These are phyloP conservation scores for Lodderomyces theae DNA, from an alignment of 1,139 yeast species.

Conservation along the genomic window DNA sequence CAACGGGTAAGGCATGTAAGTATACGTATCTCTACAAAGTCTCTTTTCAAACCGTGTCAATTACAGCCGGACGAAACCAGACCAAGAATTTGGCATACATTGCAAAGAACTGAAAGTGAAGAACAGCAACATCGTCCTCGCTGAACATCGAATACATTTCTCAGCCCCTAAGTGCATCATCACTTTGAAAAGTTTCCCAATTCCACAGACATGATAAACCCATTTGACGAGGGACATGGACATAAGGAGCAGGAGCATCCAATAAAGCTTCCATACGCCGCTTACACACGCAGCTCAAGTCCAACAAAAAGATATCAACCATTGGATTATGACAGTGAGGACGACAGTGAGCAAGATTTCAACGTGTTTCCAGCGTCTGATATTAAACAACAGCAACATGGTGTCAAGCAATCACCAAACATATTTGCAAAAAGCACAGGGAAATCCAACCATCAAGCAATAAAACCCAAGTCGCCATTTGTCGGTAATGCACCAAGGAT, in stretches of 20 bases:
- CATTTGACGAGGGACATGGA: slow-evolving; percentile 30
- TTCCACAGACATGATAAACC: slow-evolving; percentile 18
- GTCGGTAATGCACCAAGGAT: slow-evolving; percentile 27
- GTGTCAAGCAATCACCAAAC: slow-evolving; percentile 40
- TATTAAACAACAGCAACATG: slow-evolving; percentile 17
- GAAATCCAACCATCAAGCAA: slow-evolving; percentile 9
- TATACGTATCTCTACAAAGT: no score
- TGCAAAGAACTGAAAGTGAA: no score
- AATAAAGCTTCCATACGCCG: slow-evolving; percentile 34
- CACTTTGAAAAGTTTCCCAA: no score
- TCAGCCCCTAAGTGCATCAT: no score
- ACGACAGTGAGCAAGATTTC: slow-evolving; percentile 18
- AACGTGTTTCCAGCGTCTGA: slow-evolving; percentile 31
- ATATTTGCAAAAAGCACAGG: slow-evolving; percentile 53
- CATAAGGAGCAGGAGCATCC: not conserved
- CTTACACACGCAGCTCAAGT: slow-evolving; percentile 25
- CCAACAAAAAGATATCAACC: slow-evolving; percentile 39
- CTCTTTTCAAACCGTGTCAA: no score
- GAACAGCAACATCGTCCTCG: no score
- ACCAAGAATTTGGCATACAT: no score
- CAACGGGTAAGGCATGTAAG: no score
- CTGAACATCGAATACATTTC: no score
- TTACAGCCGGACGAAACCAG: no score
- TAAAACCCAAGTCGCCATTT: slow-evolving; percentile 2
- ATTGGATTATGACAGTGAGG: slow-evolving; percentile 21